Conservation (phyloP, 768 basidiomycete genomes). For the Boletus sp. region DNA sequence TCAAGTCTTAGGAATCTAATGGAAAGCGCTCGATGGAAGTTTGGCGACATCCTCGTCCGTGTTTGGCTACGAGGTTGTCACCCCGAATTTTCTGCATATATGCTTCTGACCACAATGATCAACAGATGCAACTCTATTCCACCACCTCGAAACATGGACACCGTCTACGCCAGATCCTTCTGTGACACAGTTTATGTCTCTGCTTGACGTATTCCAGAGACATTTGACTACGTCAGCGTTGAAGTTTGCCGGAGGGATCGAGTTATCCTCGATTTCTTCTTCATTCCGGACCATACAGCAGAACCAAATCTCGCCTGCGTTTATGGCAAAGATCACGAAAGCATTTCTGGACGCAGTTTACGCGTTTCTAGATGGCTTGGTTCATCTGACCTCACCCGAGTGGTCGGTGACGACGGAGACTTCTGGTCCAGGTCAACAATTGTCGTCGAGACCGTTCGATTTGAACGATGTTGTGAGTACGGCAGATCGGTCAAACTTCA, state of each 20-base stretch:
- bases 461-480: conserved; percentile 57
- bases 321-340: conserved; percentile 72
- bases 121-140: conserved; percentile 79
- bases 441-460: conserved; percentile 43
- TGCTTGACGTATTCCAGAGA: conserved; percentile 79
- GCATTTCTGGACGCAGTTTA: conserved; percentile 86
- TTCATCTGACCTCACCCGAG: conserved; percentile 74
- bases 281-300: conserved; percentile 59
- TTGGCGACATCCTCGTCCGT: conserved; percentile 74
- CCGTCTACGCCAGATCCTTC: conserved; percentile 58
- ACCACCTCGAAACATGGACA: conserved; percentile 85
- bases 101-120: conserved; percentile 5
- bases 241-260: conserved; percentile 77
- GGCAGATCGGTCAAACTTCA: neutral
- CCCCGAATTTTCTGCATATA: neutral
- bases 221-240: conserved; percentile 73
- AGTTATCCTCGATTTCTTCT: conserved; percentile 45
- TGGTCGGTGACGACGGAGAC: conserved; percentile 36
- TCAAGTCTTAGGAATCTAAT: conserved; percentile 68
- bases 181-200: conserved; percentile 68
- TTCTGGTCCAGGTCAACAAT: conserved; percentile 13
- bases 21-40: conserved; percentile 84
- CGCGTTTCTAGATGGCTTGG: conserved; percentile 82
- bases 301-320: conserved; percentile 58
- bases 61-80: conserved; percentile 80